Evolutionary conservation across 2,329 filamentous ascomycete species (phyloP).

Genomic region (Chaetothyriales sp.): DNA sequence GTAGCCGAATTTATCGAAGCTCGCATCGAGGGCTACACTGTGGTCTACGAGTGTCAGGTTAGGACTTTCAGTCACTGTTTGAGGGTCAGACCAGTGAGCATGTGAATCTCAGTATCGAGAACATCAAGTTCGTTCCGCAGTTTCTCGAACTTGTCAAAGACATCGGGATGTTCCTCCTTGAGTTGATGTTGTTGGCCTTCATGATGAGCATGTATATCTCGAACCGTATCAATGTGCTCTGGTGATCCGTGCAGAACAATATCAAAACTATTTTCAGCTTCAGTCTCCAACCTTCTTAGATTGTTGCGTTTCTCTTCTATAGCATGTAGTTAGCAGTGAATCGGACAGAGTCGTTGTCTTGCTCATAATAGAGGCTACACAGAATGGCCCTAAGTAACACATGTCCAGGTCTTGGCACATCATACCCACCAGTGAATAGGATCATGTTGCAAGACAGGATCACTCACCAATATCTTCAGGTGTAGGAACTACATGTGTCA

Average conservation of each 20-base stretch:
- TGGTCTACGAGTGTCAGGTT: slow-evolving; percentile 25
- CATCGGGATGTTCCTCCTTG: slow-evolving; percentile 35
- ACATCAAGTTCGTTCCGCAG: slow-evolving; percentile 40
- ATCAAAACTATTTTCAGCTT: slow-evolving; percentile 5
- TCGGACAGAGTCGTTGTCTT: slow-evolving; percentile 13
- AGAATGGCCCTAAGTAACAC: slow-evolving; percentile 26
- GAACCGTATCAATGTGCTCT: slow-evolving; percentile 28
- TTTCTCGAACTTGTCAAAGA: slow-evolving; percentile 44
- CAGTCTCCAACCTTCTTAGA: slow-evolving; percentile 3
- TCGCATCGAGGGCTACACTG: slow-evolving; percentile 43
- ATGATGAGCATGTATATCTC: slow-evolving; percentile 41
- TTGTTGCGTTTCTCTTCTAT: slow-evolving; percentile 6
- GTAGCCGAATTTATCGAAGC: slow-evolving; percentile 52
- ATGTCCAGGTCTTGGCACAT: no score
- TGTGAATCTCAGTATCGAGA: slow-evolving; percentile 41
- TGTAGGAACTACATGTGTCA: slow-evolving; percentile 42
- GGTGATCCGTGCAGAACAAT: slow-evolving; percentile 10
- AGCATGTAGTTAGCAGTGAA: neutral
- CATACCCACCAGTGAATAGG: no score
- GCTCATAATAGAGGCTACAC: slow-evolving; percentile 25
- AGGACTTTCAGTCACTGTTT: no score
- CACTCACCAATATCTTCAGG: slow-evolving; percentile 36
- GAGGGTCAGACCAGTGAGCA: slow-evolving; percentile 26
- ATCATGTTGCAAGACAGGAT: neutral
- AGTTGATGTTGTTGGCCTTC: slow-evolving; percentile 35